Conservation (phyloP, 805 yeast genomes). For the Naumovozyma baii region DNA sequence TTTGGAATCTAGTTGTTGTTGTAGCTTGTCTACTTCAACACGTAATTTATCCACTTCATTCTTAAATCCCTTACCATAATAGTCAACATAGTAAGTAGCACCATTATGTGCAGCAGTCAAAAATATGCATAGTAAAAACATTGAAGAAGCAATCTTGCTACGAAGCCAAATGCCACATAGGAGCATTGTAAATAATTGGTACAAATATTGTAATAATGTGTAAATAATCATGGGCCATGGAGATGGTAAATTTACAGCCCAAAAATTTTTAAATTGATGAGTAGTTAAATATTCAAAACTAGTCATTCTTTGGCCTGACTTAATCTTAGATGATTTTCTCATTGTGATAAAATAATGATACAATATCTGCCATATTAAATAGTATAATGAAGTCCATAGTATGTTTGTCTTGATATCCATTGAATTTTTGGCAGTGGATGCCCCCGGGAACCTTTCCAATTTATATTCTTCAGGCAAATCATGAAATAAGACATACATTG, state of each 20-base stretch:
- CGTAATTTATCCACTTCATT: conserved; percentile 70
- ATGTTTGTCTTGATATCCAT: conserved; percentile 43
- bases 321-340: conserved; percentile 66
- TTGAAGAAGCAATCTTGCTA: conserved; percentile 53
- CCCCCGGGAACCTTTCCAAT: conserved; percentile 65
- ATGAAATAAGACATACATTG: conserved; percentile 80
- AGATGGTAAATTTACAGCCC: conserved; percentile 84
- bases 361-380: conserved; percentile 79
- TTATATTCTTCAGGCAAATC: conserved; percentile 48
- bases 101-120: conserved; percentile 81
- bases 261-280: conserved; percentile 53
- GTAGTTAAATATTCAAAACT: conserved; percentile 75
- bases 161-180: conserved; percentile 84
- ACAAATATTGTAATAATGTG: conserved; percentile 75
- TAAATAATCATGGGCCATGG: conserved; percentile 82
- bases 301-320: conserved; percentile 68
- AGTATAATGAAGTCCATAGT: conserved; percentile 68
- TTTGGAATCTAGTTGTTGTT: conserved; percentile 25
- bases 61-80: conserved; percentile 82
- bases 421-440: conserved; percentile 36
- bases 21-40: conserved; percentile 59
- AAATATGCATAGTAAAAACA: conserved; percentile 65
- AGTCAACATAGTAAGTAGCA: conserved; percentile 87
- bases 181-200: conserved; percentile 79
- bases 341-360: conserved; percentile 91